These are phyloP conservation scores for Solanum tarapatanum DNA, from an alignment of 257 asterid species.

Conservation along the genomic window DNA sequence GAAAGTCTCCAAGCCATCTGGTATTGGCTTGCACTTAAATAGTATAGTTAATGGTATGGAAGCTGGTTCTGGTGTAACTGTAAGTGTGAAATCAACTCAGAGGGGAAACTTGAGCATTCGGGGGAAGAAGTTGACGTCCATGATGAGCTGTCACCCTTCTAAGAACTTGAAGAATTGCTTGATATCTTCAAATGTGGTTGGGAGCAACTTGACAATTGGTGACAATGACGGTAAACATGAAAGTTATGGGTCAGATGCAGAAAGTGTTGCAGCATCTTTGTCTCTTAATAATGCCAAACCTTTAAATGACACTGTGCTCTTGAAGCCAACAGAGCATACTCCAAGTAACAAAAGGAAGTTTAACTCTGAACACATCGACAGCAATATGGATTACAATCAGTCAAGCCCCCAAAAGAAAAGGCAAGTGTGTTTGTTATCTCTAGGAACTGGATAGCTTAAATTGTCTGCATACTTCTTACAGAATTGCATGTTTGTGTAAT, in stretches of 20 bases:
- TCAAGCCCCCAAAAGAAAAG: constrained; percentile 51
- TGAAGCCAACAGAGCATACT: constrained; percentile 24
- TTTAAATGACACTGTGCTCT: constrained; percentile 15
- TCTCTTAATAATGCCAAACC: constrained; percentile 15
- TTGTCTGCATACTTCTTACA: background rate
- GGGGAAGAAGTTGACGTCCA: constrained; percentile 29
- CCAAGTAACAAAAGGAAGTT: constrained; percentile 20
- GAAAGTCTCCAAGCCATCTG: constrained; percentile 44
- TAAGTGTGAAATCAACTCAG: constrained; percentile 33
- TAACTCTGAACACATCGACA: constrained; percentile 17
- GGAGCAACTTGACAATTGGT: constrained; percentile 15
- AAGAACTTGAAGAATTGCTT: constrained; percentile 17
- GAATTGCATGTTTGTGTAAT: constrained; percentile 1
- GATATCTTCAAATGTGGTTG: constrained; percentile 14
- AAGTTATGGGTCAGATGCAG: constrained; percentile 10
- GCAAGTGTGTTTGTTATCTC: constrained; percentile 25
- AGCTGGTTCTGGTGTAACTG: constrained; percentile 30
- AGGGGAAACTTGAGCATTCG: constrained; percentile 22
- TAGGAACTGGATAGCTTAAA: background rate
- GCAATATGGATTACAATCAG: constrained; percentile 17
- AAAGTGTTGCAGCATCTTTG: constrained; percentile 12
- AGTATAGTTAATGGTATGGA: constrained; percentile 42
- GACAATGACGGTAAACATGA: constrained; percentile 12
- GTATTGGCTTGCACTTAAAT: constrained; percentile 69
- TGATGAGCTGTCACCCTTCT: constrained; percentile 7